Evolutionary conservation across 495 filamentous ascomycete genomes (phyloP).

Genomic region (Thermothielavioides terrestris): DNA sequence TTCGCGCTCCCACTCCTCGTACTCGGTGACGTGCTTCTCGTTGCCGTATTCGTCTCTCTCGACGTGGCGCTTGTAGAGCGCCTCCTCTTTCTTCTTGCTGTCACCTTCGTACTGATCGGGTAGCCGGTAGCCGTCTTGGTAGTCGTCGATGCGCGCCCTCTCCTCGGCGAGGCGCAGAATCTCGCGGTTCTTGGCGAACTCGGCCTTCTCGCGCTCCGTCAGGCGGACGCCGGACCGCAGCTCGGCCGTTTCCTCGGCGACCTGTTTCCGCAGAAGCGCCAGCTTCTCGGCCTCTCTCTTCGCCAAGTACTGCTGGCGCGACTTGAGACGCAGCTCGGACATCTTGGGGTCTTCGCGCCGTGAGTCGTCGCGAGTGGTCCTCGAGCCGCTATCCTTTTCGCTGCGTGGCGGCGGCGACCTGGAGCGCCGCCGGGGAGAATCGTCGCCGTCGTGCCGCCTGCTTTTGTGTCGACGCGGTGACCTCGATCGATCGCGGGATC

Average conservation of each 20-base stretch:
- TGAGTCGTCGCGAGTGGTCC: neutral
- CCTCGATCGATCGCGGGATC: constrained; percentile 27
- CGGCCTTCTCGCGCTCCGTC: constrained; percentile 71
- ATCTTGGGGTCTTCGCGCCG: constrained; percentile 43
- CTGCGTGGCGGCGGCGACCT: constrained; percentile 15
- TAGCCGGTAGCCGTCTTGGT: constrained; percentile 87
- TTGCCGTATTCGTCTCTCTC: constrained; percentile 81
- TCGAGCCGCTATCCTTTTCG: constrained; percentile 7
- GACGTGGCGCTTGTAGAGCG: constrained; percentile 83
- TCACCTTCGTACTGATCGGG: constrained; percentile 93
- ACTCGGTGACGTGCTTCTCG: constrained; percentile 86
- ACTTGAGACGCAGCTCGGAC: constrained; percentile 69
- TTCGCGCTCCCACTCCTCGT: constrained; percentile 92
- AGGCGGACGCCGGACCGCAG: constrained; percentile 67
- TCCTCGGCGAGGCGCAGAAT: constrained; percentile 82
- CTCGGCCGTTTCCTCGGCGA: constrained; percentile 83
- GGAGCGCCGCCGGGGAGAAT: constrained; percentile 22
- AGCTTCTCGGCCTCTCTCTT: constrained; percentile 84
- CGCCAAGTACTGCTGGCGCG: constrained; percentile 85
- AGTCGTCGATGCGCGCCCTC: constrained; percentile 78
- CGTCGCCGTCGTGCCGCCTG: constrained; percentile 22
- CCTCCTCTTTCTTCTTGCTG: constrained; percentile 80
- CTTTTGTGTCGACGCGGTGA: constrained; percentile 27
- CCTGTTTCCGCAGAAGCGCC: constrained; percentile 77
- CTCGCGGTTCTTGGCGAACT: constrained; percentile 86